Evolutionary conservation across 768 basidiomycete species (phyloP).

Genomic region (Leccinum rimulosum): DNA sequence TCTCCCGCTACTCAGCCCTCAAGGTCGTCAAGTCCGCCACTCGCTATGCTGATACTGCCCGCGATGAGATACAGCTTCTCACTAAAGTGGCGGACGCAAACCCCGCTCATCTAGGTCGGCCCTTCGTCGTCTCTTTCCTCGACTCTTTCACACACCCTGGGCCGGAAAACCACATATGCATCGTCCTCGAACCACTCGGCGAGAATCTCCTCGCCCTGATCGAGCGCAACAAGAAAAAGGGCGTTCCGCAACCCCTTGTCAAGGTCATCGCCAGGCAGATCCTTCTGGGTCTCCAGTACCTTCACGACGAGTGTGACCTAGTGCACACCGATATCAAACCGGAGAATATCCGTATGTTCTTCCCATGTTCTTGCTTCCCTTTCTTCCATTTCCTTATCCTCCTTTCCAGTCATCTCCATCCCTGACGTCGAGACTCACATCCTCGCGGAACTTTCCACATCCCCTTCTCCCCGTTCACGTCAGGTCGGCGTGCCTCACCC

Average conservation of each 20-base stretch:
- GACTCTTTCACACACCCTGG: conserved; percentile 83
- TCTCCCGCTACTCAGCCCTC: conserved; percentile 78
- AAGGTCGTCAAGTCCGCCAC: conserved; percentile 95
- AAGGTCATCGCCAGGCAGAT: conserved; percentile 86
- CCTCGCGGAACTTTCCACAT: conserved; percentile 59
- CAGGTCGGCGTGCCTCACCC: conserved; percentile 78
- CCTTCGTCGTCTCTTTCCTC: conserved; percentile 83
- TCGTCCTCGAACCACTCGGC: conserved; percentile 86
- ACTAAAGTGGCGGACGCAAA: conserved; percentile 69
- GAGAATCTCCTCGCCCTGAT: conserved; percentile 75
- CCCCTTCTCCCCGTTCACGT: conserved; percentile 71
- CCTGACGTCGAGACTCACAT: conserved; percentile 80
- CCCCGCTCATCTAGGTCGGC: conserved; percentile 74
- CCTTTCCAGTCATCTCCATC: conserved; percentile 67
- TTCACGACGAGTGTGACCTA: conserved; percentile 89
- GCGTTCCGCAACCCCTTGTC: conserved; percentile 78
- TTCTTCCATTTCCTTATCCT: conserved; percentile 12
- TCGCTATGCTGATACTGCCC: conserved; percentile 94
- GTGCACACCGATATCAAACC: conserved; percentile 95
- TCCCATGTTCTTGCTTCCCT: conserved; percentile 45
- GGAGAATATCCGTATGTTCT: conserved; percentile 85
- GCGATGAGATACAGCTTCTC: conserved; percentile 93
- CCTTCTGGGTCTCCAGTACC: conserved; percentile 84
- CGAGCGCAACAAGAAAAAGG: conserved; percentile 77
- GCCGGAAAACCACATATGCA: conserved; percentile 82